Base-by-base conservation (phyloP, 768 basidiomycete species). In the Lactarius evosmus region DNA sequence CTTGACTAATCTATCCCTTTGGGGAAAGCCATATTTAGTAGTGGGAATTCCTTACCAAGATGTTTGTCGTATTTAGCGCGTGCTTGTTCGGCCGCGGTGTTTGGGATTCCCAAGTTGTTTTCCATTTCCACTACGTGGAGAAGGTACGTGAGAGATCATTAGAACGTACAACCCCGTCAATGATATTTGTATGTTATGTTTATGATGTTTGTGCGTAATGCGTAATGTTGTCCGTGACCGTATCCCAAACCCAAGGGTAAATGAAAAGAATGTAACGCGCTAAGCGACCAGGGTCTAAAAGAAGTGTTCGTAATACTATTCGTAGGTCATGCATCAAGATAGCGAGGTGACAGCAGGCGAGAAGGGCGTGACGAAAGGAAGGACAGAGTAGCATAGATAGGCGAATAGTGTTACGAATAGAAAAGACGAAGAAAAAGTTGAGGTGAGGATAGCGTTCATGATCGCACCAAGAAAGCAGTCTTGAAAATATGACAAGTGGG, bases 401-500 rank as follows among this genome's bases (percentile, higher is more conserved):
- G 5, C 52, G 58, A 64, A 64, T 64, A 64, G 58, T 41, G 46
- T 50, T 64, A 64, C 58, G 63, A 64, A 64, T 64, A 64, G 52
- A 63, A 63, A 58, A 52, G 29, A 11, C 32, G 25, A 3, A 9
- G 33, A 9, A 46, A 16, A n/a, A 58, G 53, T 41, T 59, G 49
- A 41, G 62, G 25, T 14, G 46, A 49, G 11, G 9, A 46, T 22
- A 25, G 56, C 58, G 63, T 64, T 58, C 63, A 7, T 60, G 34
- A 27, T 29, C 49, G n/a, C 40, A 27, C n/a, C n/a, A 64, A 64
- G 63, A 55, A 60, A 49, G 57, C 5, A 53, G n/a, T 7, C 50
- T 17, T 44, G 34, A n/a, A 33, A 59, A 55, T 59, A 64, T 32
- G 53, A 50, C 30, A 27, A 25, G 19, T 17, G 40, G 52, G 27